Conservation (phyloP, 1,284 basidiomycete species). For the Trametes pubescens region DNA sequence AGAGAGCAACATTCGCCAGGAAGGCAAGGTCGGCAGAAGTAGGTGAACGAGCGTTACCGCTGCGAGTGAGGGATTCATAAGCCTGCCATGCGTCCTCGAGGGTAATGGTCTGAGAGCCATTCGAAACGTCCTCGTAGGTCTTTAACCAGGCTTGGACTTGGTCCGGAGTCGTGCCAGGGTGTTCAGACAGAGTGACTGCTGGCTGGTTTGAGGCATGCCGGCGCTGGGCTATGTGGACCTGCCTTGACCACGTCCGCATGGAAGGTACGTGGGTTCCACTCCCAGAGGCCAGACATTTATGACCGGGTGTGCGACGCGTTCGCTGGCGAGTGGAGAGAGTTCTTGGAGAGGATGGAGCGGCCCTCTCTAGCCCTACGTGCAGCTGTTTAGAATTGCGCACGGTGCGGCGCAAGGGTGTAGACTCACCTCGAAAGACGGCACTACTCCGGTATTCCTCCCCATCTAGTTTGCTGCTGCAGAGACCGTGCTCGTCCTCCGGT, state of each 20-base stretch:
- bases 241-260: slow-evolving; percentile 31
- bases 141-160: slow-evolving; percentile 13
- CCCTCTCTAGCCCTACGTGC: slow-evolving; percentile 15
- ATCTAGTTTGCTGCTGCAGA: slow-evolving; percentile 20
- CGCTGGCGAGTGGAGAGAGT: slow-evolving; percentile 29
- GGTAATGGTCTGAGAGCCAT: slow-evolving; percentile 15
- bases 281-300: slow-evolving; percentile 31
- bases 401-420: not conserved
- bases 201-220: slow-evolving; percentile 39
- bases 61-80: slow-evolving; percentile 20
- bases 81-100: slow-evolving; percentile 34
- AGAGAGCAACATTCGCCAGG: slow-evolving; percentile 15
- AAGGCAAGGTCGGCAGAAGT: slow-evolving; percentile 19
- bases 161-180: slow-evolving; percentile 4
- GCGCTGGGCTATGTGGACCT: slow-evolving; percentile 33
- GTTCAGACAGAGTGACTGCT: slow-evolving; percentile 12
- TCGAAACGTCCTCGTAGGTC: slow-evolving; percentile 21
- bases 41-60: slow-evolving; percentile 13
- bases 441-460: slow-evolving; percentile 1
- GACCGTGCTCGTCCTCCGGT: slow-evolving; percentile 40
- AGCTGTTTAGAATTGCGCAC: slow-evolving; percentile 6
- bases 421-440: slow-evolving; percentile 22
- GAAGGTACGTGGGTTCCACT: slow-evolving; percentile 31
- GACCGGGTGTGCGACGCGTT: slow-evolving; percentile 35
- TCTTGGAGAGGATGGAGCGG: slow-evolving; percentile 20